Evolutionary conservation across 1,284 basidiomycete genomes (phyloP), one percentile per base, ranked within the genome.

Genomic region (Microbotryum silenes-acaulis): DNA sequence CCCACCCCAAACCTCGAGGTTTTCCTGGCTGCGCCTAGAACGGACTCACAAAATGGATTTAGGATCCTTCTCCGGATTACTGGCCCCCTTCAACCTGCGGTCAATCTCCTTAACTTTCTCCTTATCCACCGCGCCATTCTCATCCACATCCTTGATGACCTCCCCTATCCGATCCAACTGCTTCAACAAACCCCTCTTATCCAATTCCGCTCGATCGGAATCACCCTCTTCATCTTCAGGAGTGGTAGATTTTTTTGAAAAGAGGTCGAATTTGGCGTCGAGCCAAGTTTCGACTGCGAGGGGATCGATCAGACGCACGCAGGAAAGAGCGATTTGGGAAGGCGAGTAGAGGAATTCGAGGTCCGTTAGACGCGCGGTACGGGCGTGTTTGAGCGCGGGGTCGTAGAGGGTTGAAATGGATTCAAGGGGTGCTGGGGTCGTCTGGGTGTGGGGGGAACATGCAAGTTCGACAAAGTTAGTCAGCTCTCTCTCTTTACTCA

Each of bases 311-410:
- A 89, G 76, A 14, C 83, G 84, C 65, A 92, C 79, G 49, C 86
- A 85, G 1, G 91, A 88, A n/a, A 96, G 79, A 0, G 90, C 91
- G 69, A 98, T 93, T 77, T 97, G 94, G 3, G 90, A 86, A 0
- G 94, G 93, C 6, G 91, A 82, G 73, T 88, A 97, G 55, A 94
- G 81, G 71, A 98, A 84, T 74, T 98, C 94, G 20, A 85, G 87
- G 74, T 97, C 91, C 4, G 93, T 94, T 23, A 93, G 78, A 21
- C 93, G 85, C 21, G 89, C 86, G 23, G 81, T 77, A 33, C 85
- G 82, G 63, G 91, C 81, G 70, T 85, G 78, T 10, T 54, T 20
- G 16, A 61, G 59, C 7, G 64, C 61, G 37, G 47, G 57, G 8
- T 56, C 54, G 12, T 42, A 29, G 5, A 60, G 51, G 9, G 57